Evolutionary conservation across 108 stramenopile species (phyloP).

Genomic region (Seminavis robusta): DNA sequence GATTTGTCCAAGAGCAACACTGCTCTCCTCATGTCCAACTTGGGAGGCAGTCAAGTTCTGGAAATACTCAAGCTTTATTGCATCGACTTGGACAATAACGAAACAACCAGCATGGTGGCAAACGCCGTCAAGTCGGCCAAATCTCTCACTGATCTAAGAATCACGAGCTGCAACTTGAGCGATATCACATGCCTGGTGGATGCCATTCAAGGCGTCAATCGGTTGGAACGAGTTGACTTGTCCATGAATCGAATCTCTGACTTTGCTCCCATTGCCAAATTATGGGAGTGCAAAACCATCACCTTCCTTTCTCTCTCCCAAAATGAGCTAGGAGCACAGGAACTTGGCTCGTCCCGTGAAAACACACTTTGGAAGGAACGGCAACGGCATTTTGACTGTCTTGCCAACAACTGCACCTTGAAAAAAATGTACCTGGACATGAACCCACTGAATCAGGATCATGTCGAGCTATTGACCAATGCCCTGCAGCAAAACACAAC

Average conservation of each 20-base stretch:
- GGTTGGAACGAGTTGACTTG: background rate
- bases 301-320: background rate
- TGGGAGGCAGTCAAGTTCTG: background rate
- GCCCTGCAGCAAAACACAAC: background rate
- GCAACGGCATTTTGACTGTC: background rate
- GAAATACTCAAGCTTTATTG: background rate
- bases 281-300: background rate
- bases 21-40: background rate
- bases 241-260: background rate
- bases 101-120: background rate
- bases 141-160: background rate
- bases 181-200: background rate
- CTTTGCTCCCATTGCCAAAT: background rate
- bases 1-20: background rate
- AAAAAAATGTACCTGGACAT: background rate
- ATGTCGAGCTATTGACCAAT: background rate
- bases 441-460: background rate
- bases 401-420: background rate
- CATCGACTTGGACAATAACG: background rate
- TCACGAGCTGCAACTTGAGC: background rate
- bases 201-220: background rate
- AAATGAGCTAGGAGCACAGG: background rate
- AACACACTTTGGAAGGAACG: no score
- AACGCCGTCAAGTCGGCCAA: background rate
- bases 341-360: no score